A percentile compares a stretch with the other conserved stretches of the same genome.
Conservation (phyloP, 441 rosid species). For the Populus hybrid region DNA sequence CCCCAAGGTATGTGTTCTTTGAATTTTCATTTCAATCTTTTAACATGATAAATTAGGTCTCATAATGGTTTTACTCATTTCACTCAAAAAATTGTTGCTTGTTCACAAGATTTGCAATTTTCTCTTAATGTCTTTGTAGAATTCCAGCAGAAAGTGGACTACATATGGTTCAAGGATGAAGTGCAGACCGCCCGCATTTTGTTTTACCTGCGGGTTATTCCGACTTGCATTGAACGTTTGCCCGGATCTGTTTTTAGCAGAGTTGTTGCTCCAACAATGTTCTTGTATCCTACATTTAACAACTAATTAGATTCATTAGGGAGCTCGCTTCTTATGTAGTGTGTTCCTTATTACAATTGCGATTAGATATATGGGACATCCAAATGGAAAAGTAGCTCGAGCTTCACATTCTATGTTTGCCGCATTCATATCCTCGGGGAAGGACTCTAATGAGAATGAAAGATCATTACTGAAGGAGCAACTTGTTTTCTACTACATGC, state of each 20-base stretch:
- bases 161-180: constrained; percentile 79
- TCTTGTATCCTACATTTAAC: constrained; percentile 68
- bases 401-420: constrained; percentile 80
- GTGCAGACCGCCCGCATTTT: constrained; percentile 88
- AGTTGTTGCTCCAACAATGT: constrained; percentile 77
- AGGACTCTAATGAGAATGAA: constrained; percentile 52
- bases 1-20: constrained; percentile 50
- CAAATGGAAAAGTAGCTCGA: constrained; percentile 70
- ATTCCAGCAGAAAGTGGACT: constrained; percentile 40
- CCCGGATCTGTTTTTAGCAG: constrained; percentile 55
- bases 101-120: neutral
- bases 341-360: constrained; percentile 37
- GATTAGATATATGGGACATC: constrained; percentile 81
- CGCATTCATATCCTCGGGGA: constrained; percentile 68
- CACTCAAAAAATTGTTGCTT: constrained; percentile 8
- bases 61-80: neutral
- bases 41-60: neutral
- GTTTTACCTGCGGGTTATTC: constrained; percentile 84
- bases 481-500: constrained; percentile 74
- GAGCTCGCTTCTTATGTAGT: neutral
- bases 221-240: constrained; percentile 72
- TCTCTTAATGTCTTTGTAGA: constrained; percentile 36
- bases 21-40: neutral
- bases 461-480: constrained; percentile 62
- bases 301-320: neutral